A percentile compares a stretch with the other conserved stretches of the same genome.
Conservation (phyloP, 352 stramenopile genomes). For the Phytophthora uliginosa region DNA sequence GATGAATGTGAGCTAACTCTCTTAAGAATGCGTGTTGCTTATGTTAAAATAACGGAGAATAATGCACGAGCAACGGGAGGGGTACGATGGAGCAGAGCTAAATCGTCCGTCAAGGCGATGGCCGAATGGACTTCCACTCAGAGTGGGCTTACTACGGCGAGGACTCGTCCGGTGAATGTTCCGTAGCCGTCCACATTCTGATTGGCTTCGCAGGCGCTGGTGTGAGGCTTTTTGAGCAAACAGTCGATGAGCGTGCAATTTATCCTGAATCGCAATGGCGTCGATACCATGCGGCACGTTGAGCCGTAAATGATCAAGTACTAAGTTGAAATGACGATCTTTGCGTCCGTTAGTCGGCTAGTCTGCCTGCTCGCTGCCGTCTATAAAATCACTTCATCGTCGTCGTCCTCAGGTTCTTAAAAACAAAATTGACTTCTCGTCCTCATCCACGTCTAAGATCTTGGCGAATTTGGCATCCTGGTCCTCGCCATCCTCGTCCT, state of each 20-base stretch:
- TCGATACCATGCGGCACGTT: slow-evolving; percentile 13
- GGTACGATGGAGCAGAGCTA: too few species aligned
- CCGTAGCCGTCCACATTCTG: slow-evolving; percentile 90
- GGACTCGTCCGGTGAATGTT: slow-evolving; percentile 81
- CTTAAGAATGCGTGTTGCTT: too few species aligned
- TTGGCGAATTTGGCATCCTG: slow-evolving; percentile 81
- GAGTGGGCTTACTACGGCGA: slow-evolving; percentile 75
- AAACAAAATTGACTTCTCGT: slow-evolving; percentile 45
- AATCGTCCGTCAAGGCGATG: slow-evolving; percentile 29
- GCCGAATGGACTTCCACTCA: slow-evolving; percentile 76
- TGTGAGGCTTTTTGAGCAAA: slow-evolving; percentile 71
- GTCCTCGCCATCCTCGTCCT: slow-evolving; percentile 83
- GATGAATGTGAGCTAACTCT: too few species aligned
- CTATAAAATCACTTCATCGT: slow-evolving; percentile 75
- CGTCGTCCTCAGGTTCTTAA: slow-evolving; percentile 44
- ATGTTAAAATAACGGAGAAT: too few species aligned
- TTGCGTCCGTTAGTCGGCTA: slow-evolving; percentile 28
- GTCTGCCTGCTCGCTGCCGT: slow-evolving; percentile 31
- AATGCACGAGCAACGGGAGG: too few species aligned
- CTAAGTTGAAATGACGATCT: slow-evolving; percentile 35
- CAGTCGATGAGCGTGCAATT: slow-evolving; percentile 82
- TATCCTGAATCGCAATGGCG: slow-evolving; percentile 82
- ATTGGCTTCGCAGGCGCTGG: slow-evolving; percentile 87
- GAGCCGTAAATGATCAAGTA: slow-evolving; percentile 24
- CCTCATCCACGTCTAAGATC: slow-evolving; percentile 85